Conservation (phyloP, 257 asterid genomes). For the Fraxinus anomala region DNA sequence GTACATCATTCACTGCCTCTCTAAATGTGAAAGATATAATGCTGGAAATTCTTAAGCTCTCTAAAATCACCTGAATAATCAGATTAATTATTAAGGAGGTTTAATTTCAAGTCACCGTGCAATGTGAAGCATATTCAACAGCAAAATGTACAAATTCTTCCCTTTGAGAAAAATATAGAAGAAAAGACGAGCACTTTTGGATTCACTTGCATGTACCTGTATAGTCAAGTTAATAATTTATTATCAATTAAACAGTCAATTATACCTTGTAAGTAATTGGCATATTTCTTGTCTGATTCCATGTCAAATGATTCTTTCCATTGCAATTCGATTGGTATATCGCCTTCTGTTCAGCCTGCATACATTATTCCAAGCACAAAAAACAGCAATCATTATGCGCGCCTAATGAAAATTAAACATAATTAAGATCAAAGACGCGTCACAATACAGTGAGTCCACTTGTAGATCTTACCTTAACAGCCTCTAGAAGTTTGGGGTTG, state of each 20-base stretch:
- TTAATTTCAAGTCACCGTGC: neutral
- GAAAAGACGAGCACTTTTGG: no score
- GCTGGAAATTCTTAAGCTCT: slow-evolving; percentile 79
- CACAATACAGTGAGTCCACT: neutral
- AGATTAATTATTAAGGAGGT: neutral
- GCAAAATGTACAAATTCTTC: no score
- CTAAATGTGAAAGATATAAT: slow-evolving; percentile 84
- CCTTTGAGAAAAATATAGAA: neutral
- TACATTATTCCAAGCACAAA: neutral
- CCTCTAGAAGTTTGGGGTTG: slow-evolving; percentile 51
- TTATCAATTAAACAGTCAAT: neutral
- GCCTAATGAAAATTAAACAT: neutral
- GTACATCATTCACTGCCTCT: slow-evolving; percentile 82
- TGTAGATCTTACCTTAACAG: slow-evolving; percentile 56
- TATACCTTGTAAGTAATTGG: slow-evolving; percentile 65
- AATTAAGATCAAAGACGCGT: neutral
- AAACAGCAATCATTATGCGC: no score
- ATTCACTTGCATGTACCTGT: no score
- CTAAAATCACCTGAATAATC: slow-evolving; percentile 59
- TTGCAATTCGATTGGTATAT: slow-evolving; percentile 43
- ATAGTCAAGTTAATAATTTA: no score
- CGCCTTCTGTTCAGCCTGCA: slow-evolving; percentile 73
- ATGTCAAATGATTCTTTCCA: slow-evolving; percentile 50
- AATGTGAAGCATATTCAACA: neutral
- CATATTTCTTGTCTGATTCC: slow-evolving; percentile 86